These are phyloP conservation scores for Trypanosoma caninum DNA, from an alignment of 208 protist genomes.

Conservation along the genomic window DNA sequence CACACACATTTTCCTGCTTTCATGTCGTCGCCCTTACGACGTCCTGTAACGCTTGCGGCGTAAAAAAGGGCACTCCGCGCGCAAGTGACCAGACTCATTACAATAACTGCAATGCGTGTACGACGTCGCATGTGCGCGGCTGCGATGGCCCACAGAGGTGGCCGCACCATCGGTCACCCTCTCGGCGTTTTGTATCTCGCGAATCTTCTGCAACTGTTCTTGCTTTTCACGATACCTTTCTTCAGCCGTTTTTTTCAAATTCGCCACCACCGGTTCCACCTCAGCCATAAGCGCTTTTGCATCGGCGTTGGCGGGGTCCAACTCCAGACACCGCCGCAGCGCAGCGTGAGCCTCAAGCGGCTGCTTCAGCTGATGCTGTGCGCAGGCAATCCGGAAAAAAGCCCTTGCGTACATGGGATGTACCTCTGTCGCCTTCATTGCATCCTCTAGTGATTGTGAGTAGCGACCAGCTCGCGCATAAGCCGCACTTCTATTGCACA, in stretches of 20 bases:
- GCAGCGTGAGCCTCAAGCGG: constrained; percentile 43
- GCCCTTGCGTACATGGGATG: constrained; percentile 69
- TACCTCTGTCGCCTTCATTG: constrained; percentile 30
- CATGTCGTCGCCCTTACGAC: not conserved
- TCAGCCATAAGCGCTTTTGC: constrained; percentile 37
- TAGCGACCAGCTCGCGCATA: constrained; percentile 40
- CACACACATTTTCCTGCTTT: not conserved
- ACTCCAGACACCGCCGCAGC: constrained; percentile 41
- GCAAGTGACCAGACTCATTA: constrained; percentile 71
- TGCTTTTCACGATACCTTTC: constrained; percentile 47
- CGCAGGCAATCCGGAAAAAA: constrained; percentile 64
- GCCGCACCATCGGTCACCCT: constrained; percentile 9
- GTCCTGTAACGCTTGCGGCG: constrained; percentile 58
- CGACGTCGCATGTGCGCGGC: constrained; percentile 41
- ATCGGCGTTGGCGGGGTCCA: constrained; percentile 54
- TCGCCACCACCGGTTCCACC: constrained; percentile 34
- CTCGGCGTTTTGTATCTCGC: constrained; percentile 38
- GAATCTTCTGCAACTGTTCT: constrained; percentile 29
- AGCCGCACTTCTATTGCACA: constrained; percentile 76
- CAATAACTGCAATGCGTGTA: constrained; percentile 84
- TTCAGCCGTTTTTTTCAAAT: constrained; percentile 39
- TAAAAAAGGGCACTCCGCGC: constrained; percentile 64
- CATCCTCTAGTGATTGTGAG: constrained; percentile 62
- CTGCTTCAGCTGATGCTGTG: constrained; percentile 49
- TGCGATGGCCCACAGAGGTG: constrained; percentile 12